Percentiles rank a stretch among this genome's conserved stretches.
phyloP scores from a whole-genome alignment of 2,329 filamentous ascomycete genomes.

The Hymenoscyphus scutula region DNA sequence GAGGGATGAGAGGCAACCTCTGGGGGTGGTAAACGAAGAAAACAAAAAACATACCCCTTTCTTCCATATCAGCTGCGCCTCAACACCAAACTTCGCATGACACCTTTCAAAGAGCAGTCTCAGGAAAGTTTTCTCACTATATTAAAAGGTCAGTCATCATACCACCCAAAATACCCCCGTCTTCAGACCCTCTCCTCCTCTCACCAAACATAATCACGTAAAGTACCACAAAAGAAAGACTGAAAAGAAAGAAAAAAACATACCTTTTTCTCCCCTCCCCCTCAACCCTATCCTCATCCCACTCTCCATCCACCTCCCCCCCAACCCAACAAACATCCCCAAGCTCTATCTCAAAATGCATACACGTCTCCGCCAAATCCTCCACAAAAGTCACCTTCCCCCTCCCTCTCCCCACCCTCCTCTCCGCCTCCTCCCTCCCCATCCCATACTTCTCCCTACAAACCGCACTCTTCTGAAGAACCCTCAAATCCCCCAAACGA shows the following conservation, averaged over 20 bases:
- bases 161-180: background rate
- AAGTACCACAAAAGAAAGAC: no score
- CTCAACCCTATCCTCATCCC: background rate
- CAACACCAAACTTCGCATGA: slow-evolving; percentile 1
- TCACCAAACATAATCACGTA: background rate
- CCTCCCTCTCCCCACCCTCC: background rate
- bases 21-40: no score
- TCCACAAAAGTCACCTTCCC: background rate
- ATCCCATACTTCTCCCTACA: slow-evolving; percentile 9
- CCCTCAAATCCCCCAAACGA: background rate
- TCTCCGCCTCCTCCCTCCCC: background rate
- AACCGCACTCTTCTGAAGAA: background rate
- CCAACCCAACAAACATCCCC: slow-evolving; percentile 4
- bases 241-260: no score
- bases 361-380: background rate
- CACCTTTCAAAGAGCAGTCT: slow-evolving; percentile 12
- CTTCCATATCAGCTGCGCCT: no score
- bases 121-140: slow-evolving; percentile 3
- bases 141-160: background rate
- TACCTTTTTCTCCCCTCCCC: no score
- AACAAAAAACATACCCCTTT: no score
- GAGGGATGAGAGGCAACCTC: no score
- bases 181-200: background rate
- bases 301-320: slow-evolving; percentile 1
- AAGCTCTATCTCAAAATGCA: background rate